Conservation (phyloP, 176 grass and related monocot species). For the Leersia perrieri region DNA sequence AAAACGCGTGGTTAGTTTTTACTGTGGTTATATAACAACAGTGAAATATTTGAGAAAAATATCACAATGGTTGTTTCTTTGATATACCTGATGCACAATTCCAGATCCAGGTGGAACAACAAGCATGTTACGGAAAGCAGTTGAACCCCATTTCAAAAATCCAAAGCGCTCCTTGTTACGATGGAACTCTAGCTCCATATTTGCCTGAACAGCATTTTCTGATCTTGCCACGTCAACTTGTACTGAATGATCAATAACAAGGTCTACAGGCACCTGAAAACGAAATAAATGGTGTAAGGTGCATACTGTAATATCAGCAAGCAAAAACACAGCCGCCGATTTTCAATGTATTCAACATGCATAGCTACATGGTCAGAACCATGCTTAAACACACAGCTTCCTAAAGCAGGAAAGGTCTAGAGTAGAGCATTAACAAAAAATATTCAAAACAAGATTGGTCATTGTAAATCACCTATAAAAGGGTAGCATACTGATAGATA, state of each 20-base stretch:
- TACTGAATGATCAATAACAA: constrained; percentile 97
- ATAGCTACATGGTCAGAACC: constrained; percentile 13
- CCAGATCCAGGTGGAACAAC: constrained; percentile 98
- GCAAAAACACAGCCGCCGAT: not conserved
- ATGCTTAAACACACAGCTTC: not conserved
- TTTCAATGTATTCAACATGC: not conserved
- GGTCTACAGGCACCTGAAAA: constrained; percentile 90
- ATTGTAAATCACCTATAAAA: not conserved
- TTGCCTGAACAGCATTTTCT: constrained; percentile 75
- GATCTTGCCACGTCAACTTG: constrained; percentile 97
- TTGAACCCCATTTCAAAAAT: constrained; percentile 95
- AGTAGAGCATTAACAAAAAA: not conserved
- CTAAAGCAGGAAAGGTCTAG: not conserved
- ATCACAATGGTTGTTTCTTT: not conserved
- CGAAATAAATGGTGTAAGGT: constrained; percentile 1
- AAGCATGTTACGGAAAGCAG: constrained; percentile 97
- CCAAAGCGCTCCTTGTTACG: constrained; percentile 93
- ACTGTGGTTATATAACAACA: not conserved
- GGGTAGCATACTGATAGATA: not conserved
- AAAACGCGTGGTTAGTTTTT: constrained; percentile 9
- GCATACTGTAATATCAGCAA: constrained; percentile 16
- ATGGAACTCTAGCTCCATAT: constrained; percentile 85
- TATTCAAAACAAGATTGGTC: not conserved
- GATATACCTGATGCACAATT: constrained; percentile 91
- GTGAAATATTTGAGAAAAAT: not conserved